phyloP scores from a whole-genome alignment of 2,329 filamentous ascomycete species.

The Xylariaceae sp. region DNA sequence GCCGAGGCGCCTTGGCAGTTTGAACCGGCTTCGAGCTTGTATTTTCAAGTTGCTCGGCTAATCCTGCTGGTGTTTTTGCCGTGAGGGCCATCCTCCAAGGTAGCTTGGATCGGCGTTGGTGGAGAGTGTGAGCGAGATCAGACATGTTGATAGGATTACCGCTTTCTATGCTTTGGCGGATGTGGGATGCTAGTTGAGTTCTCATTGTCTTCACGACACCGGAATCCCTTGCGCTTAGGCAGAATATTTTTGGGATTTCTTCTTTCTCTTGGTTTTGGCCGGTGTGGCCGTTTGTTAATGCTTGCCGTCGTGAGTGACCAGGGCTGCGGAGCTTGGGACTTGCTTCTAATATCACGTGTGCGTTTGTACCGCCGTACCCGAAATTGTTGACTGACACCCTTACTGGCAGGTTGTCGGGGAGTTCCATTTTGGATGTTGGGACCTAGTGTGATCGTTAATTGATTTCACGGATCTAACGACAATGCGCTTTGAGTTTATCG shows the following conservation, averaged over 20 bases:
- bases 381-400: slow-evolving; percentile 36
- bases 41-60: background rate
- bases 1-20: too few relatives aligned
- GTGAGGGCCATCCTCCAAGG: background rate
- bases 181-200: background rate
- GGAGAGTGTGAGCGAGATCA: slow-evolving; percentile 14
- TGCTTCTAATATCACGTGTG: slow-evolving; percentile 30
- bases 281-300: too few relatives aligned
- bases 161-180: too few relatives aligned
- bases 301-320: too few relatives aligned
- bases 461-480: too few relatives aligned
- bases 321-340: too few relatives aligned
- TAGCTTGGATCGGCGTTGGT: background rate
- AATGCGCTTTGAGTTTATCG: too few relatives aligned
- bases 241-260: background rate
- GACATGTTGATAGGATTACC: background rate
- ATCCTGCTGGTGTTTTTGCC: background rate
- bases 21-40: background rate
- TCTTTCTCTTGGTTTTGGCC: too few relatives aligned
- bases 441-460: background rate
- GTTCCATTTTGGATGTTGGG: slow-evolving; percentile 2
- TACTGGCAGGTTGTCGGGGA: slow-evolving; percentile 7
- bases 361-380: slow-evolving; percentile 38
- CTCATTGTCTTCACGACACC: background rate
- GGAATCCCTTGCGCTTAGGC: slow-evolving; percentile 14